phyloP scores from a whole-genome alignment of 2,329 filamentous ascomycete species.

The Aspergillus melleus region DNA sequence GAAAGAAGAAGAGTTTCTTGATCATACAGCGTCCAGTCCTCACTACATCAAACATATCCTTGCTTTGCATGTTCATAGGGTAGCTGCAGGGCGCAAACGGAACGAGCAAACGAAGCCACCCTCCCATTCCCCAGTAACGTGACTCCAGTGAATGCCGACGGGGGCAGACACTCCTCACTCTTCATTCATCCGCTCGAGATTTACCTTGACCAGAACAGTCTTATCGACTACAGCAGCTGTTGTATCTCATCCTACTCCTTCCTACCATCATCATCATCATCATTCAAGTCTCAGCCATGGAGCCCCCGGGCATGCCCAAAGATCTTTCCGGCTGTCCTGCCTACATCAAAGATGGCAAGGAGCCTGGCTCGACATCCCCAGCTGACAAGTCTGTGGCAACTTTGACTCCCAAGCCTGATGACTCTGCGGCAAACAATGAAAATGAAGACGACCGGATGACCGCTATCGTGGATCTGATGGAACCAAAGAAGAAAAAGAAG shows the following conservation, averaged over 20 bases:
- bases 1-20: too few species aligned
- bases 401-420: neutral
- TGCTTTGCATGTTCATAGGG: too few species aligned
- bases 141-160: neutral
- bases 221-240: neutral
- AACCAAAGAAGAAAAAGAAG: slow-evolving; percentile 36
- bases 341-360: neutral
- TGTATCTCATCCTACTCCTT: neutral
- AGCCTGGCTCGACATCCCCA: neutral
- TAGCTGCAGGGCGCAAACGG: neutral
- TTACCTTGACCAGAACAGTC: neutral
- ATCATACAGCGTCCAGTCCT: neutral
- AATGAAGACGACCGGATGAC: neutral
- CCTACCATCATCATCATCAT: neutral
- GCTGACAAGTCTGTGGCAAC: neutral
- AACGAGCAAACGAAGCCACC: neutral
- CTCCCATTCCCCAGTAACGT: neutral
- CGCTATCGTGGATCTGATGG: slow-evolving; percentile 8
- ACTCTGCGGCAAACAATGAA: neutral
- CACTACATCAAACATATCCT: neutral
- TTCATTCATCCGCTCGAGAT: neutral
- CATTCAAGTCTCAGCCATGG: neutral
- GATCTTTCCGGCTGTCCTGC: neutral
- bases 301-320: neutral
- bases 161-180: neutral